Percentiles rank a stretch among this genome's conserved stretches.
These are phyloP conservation scores for Suhomyces choctaworum DNA, from an alignment of 1,139 yeast species.

Conservation along the genomic window DNA sequence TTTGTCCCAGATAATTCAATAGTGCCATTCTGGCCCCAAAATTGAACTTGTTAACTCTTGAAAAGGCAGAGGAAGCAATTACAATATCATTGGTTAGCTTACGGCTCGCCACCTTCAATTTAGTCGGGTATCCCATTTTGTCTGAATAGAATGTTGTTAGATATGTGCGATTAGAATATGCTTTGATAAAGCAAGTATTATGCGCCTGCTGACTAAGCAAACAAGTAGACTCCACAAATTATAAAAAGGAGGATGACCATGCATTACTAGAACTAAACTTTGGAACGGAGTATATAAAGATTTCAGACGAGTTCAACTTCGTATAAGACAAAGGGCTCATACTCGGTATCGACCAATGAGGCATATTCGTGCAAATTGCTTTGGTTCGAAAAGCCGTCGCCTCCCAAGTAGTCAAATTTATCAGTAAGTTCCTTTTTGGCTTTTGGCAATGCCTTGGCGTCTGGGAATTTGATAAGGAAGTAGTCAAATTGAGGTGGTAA, in stretches of 20 bases:
- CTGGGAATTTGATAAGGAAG: slow-evolving; percentile 50
- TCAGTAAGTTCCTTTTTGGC: slow-evolving; percentile 68
- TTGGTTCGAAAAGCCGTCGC: slow-evolving; percentile 75
- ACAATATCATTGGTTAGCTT: slow-evolving; percentile 47
- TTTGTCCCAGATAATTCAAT: slow-evolving; percentile 36
- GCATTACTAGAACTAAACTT: slow-evolving; percentile 7
- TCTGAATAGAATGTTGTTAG: background rate
- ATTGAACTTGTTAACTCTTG: slow-evolving; percentile 39
- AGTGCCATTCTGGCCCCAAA: slow-evolving; percentile 67
- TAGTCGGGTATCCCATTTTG: slow-evolving; percentile 36
- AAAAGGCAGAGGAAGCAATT: slow-evolving; percentile 52
- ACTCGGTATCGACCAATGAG: slow-evolving; percentile 87
- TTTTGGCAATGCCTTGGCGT: slow-evolving; percentile 44
- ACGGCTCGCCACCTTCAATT: slow-evolving; percentile 43
- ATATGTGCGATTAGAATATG: too few relatives aligned
- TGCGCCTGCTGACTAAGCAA: background rate
- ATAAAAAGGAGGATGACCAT: too few relatives aligned
- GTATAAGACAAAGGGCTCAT: slow-evolving; percentile 92
- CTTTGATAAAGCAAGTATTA: too few relatives aligned
- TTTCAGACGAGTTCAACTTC: slow-evolving; percentile 42
- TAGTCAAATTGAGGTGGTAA: slow-evolving; percentile 89
- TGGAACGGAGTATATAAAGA: slow-evolving; percentile 7
- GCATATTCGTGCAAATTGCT: slow-evolving; percentile 80
- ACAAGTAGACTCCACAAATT: too few relatives aligned
- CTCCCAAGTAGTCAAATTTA: slow-evolving; percentile 87